These are phyloP conservation scores for Puya raimondii DNA, from an alignment of 176 grass and related monocot species.

Conservation along the genomic window DNA sequence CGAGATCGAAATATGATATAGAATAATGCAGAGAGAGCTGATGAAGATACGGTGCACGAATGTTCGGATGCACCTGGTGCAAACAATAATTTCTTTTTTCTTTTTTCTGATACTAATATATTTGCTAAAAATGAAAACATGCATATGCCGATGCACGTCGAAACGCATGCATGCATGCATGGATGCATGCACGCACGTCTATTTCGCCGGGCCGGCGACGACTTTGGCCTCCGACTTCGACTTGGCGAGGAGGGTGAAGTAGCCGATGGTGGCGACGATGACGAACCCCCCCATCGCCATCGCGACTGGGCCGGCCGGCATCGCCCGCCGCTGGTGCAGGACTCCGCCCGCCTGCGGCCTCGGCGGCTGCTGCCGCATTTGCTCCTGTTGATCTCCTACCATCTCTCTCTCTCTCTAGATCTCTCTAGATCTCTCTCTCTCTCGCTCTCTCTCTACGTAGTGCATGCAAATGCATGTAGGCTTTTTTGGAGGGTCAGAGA, in stretches of 20 bases:
- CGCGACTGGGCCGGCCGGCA: neutral
- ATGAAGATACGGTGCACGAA: no score
- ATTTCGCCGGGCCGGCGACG: no score
- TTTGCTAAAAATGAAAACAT: no score
- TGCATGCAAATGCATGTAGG: neutral
- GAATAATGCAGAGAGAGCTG: no score
- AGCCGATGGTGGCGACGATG: constrained; percentile 12
- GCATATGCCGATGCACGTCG: no score
- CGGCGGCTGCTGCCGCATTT: neutral
- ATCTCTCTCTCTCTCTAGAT: neutral
- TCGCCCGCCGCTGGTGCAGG: constrained; percentile 8
- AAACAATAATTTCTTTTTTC: no score
- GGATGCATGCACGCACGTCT: no score
- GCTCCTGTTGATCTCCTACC: neutral
- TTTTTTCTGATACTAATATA: no score
- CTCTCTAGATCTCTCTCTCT: neutral
- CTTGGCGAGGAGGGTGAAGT: constrained; percentile 12
- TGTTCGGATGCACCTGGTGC: no score
- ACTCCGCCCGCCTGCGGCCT: neutral
- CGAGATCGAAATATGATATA: no score
- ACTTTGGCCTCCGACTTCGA: neutral
- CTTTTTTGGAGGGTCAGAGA: neutral
- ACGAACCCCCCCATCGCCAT: constrained; percentile 5
- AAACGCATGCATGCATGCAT: no score
- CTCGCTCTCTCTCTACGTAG: no score